phyloP scores from a whole-genome alignment of 306 rosid species.

The Lagenaria siceraria region DNA sequence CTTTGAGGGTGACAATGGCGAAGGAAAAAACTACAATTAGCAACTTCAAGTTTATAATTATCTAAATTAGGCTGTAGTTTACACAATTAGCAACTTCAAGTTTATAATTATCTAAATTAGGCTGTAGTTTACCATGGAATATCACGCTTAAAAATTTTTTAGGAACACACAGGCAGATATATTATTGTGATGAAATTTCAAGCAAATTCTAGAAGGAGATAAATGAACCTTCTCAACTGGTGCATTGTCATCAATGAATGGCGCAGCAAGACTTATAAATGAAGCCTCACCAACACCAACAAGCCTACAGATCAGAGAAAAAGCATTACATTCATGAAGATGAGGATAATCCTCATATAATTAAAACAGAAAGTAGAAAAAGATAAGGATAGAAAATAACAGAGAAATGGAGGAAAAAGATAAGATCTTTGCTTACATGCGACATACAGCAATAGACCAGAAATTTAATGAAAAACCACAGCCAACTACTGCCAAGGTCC shows the following conservation, averaged over 20 bases:
- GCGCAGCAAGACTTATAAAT: conserved; percentile 88
- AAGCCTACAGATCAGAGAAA: conserved; percentile 30
- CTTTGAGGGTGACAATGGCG: background rate
- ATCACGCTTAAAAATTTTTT: background rate
- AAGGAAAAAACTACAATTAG: background rate
- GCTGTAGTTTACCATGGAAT: background rate
- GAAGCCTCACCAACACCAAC: conserved; percentile 96
- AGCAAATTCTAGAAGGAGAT: conserved; percentile 1
- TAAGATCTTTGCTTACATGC: conserved; percentile 48
- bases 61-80: background rate
- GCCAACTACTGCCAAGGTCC: conserved; percentile 56
- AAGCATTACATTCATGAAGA: background rate
- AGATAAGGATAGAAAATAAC: background rate
- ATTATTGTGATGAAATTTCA: background rate
- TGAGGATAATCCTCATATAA: conserved; percentile 3
- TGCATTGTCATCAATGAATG: conserved; percentile 86
- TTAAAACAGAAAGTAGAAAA: background rate
- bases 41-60: background rate
- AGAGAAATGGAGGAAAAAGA: background rate
- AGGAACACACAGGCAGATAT: background rate
- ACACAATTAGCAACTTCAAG: no score
- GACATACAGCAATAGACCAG: conserved; percentile 71
- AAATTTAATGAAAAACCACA: conserved; percentile 53
- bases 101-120: no score
- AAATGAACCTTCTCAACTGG: conserved; percentile 56